phyloP scores from a whole-genome alignment of 805 yeast species.

The Kuraishia hungarica region DNA sequence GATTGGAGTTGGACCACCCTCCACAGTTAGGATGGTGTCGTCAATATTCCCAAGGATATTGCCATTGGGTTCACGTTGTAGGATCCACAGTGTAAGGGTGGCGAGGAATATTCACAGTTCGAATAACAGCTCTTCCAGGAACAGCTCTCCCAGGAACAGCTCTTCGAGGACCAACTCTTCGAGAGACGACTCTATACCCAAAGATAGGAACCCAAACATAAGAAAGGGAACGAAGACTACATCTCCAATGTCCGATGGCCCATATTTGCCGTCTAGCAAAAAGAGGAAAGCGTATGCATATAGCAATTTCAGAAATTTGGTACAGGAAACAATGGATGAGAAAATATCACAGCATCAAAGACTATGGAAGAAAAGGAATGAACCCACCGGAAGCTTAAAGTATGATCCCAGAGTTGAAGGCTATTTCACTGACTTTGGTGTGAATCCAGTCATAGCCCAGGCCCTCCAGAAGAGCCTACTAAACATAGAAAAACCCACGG shows the following conservation, averaged over 20 bases:
- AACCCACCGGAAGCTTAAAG: neutral
- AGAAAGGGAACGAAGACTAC: neutral
- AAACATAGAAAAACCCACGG: constrained; percentile 14
- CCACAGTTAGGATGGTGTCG: neutral
- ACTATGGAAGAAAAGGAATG: neutral
- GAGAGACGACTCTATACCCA: too few species aligned
- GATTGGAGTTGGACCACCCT: neutral
- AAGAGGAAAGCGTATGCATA: neutral
- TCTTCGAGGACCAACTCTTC: too few species aligned
- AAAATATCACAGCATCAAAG: neutral
- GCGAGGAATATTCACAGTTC: neutral
- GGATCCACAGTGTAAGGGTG: too few species aligned
- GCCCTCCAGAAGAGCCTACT: constrained; percentile 6
- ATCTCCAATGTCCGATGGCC: neutral
- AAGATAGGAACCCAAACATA: neutral
- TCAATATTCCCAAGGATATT: neutral
- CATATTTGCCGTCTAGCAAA: neutral
- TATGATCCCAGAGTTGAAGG: constrained; percentile 7
- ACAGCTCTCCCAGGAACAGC: too few species aligned
- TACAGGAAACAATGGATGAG: neutral
- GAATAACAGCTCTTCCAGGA: neutral
- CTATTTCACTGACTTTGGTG: constrained; percentile 12
- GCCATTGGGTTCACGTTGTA: neutral
- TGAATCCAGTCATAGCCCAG: neutral
- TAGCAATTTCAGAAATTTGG: neutral